phyloP scores from a whole-genome alignment of 352 stramenopile species.

The Globisporangium carolinianum region DNA sequence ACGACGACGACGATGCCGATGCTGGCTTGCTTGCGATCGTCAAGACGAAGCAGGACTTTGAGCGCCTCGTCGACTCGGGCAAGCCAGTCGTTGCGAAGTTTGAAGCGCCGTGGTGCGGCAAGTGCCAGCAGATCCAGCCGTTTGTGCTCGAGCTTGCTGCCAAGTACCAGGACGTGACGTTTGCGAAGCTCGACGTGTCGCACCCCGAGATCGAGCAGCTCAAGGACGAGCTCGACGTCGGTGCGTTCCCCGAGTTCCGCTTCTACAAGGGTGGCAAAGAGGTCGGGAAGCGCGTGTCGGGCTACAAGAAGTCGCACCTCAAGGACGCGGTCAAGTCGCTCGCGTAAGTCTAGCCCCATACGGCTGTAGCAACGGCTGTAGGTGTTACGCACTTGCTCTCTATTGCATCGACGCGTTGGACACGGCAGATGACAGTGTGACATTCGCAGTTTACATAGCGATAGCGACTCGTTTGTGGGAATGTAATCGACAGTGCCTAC shows the following conservation, averaged over 20 bases:
- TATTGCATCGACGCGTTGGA: no score
- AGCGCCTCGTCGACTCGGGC: slow-evolving; percentile 52
- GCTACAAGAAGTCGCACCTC: slow-evolving; percentile 83
- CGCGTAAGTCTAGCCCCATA: slow-evolving; percentile 8
- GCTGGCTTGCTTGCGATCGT: slow-evolving; percentile 42
- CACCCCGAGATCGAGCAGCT: slow-evolving; percentile 61
- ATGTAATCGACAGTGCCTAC: background rate
- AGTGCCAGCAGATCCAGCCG: slow-evolving; percentile 78
- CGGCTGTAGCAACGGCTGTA: slow-evolving; percentile 3
- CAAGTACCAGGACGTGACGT: slow-evolving; percentile 62
- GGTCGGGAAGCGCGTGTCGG: slow-evolving; percentile 55
- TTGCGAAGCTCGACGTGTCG: slow-evolving; percentile 75
- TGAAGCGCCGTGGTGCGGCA: slow-evolving; percentile 83
- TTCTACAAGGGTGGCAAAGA: slow-evolving; percentile 84
- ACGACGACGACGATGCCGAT: slow-evolving; percentile 24
- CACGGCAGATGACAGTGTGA: no score
- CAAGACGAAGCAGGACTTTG: slow-evolving; percentile 56
- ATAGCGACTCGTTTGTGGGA: no score
- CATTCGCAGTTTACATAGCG: no score
- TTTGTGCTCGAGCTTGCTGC: slow-evolving; percentile 64
- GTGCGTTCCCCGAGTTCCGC: slow-evolving; percentile 76
- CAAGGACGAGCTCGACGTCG: slow-evolving; percentile 68
- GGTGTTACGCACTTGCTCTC: background rate
- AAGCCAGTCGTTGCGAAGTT: slow-evolving; percentile 79
- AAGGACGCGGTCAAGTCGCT: slow-evolving; percentile 66